Conservation (phyloP, 805 yeast genomes). For the Yamadazyma philogaea region DNA sequence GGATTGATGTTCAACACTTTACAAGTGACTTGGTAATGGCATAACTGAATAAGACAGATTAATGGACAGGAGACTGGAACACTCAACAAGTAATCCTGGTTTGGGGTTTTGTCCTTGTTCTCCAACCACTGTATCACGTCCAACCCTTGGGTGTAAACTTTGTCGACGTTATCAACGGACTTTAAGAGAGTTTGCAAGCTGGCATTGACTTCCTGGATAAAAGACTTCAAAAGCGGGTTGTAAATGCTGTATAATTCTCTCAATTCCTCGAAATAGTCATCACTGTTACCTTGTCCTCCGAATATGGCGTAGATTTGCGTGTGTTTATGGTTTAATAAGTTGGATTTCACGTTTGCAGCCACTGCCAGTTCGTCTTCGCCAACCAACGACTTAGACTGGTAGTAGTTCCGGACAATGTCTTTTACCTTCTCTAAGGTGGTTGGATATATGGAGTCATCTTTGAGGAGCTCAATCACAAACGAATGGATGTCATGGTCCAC, state of each 20-base stretch:
- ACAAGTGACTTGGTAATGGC: conserved; percentile 88
- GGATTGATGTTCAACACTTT: conserved; percentile 83
- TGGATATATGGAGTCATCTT: conserved; percentile 47
- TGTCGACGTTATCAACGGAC: conserved; percentile 72
- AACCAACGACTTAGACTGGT: conserved; percentile 30
- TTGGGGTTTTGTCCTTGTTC: conserved; percentile 83
- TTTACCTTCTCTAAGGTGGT: conserved; percentile 73
- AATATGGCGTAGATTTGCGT: conserved; percentile 80
- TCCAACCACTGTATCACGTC: conserved; percentile 86
- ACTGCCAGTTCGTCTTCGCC: not conserved
- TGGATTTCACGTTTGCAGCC: conserved; percentile 1
- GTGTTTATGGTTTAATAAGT: conserved; percentile 20
- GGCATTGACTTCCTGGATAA: conserved; percentile 66
- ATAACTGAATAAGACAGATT: conserved; percentile 91
- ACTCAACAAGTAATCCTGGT: conserved; percentile 78
- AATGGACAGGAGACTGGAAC: conserved; percentile 97
- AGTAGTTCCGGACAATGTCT: conserved; percentile 74
- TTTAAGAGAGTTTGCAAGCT: conserved; percentile 67
- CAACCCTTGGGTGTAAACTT: conserved; percentile 90
- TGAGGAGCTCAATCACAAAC: conserved; percentile 68
- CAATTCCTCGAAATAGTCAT: conserved; percentile 95
- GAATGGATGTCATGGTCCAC: conserved; percentile 70
- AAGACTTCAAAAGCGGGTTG: conserved; percentile 66
- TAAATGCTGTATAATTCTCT: conserved; percentile 79
- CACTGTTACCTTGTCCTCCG: conserved; percentile 99